Percentiles rank a stretch among this genome's conserved stretches.
Conservation (phyloP, 768 basidiomycete genomes). For the Cystobasidium ongulense region DNA sequence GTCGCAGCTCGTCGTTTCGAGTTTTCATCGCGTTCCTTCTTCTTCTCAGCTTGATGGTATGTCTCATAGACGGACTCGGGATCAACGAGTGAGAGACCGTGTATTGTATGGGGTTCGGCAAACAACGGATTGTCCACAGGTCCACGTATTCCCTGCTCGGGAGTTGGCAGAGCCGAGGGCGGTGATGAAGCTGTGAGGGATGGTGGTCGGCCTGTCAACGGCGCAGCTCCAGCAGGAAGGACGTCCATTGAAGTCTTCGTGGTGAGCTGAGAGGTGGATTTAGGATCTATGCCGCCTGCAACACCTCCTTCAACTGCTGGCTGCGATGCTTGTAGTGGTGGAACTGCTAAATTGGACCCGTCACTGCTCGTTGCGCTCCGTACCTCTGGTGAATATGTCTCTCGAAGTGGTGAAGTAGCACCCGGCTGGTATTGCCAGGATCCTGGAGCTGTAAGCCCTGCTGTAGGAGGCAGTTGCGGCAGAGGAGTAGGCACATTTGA, state of each 20-base stretch:
- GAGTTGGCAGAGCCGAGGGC: conserved; percentile 3
- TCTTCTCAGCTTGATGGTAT: conserved; percentile 7
- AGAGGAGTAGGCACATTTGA: not conserved
- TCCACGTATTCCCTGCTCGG: not conserved
- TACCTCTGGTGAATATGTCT: not conserved
- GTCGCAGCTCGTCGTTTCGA: not conserved
- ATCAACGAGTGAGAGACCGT: not conserved
- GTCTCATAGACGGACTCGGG: conserved; percentile 16
- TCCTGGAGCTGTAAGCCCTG: not conserved
- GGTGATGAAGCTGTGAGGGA: conserved; percentile 7
- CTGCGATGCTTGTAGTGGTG: not conserved
- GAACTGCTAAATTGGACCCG: not conserved
- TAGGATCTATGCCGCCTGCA: not conserved
- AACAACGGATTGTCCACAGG: not conserved
- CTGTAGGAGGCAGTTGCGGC: not conserved
- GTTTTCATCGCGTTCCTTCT: not conserved
- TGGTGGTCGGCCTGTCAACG: not conserved
- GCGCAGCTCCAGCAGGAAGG: conserved; percentile 22
- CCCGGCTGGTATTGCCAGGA: not conserved
- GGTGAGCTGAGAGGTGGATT: not conserved
- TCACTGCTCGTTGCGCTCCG: not conserved
- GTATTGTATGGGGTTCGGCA: not conserved
- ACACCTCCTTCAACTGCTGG: not conserved
- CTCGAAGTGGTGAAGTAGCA: not conserved
- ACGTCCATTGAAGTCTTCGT: not conserved